A percentile compares a stretch with the other conserved stretches of the same genome.
Evolutionary conservation across 1,139 yeast species (phyloP).

Genomic region (Debaryomycetaceae sp.): DNA sequence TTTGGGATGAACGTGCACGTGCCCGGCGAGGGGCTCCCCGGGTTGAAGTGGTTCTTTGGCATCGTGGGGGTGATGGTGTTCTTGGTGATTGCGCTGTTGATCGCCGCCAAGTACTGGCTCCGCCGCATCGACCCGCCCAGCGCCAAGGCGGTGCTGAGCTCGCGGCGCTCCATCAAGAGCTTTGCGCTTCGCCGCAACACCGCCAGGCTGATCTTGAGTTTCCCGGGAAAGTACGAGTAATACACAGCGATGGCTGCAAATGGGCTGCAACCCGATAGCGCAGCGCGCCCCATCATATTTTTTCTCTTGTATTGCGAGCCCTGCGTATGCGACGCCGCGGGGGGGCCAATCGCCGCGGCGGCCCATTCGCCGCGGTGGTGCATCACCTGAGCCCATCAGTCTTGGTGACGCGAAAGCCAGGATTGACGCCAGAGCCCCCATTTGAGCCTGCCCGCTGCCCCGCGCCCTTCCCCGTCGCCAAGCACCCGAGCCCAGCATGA

Average conservation of each 20-base stretch:
- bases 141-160: slow-evolving; percentile 12
- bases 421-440: too few species aligned
- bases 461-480: too few species aligned
- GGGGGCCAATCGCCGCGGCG: too few species aligned
- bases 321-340: too few species aligned
- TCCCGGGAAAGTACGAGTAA: slow-evolving; percentile 35
- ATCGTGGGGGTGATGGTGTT: slow-evolving; percentile 34
- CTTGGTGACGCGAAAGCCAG: too few species aligned
- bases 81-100: slow-evolving; percentile 26
- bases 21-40: slow-evolving; percentile 57
- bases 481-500: too few species aligned
- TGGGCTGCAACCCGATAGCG: too few species aligned
- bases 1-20: slow-evolving; percentile 95
- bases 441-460: too few species aligned
- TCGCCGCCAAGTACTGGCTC: slow-evolving; percentile 36
- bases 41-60: slow-evolving; percentile 31
- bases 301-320: too few species aligned
- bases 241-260: background rate
- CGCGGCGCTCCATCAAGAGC: slow-evolving; percentile 39
- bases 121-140: slow-evolving; percentile 14
- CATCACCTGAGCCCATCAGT: too few species aligned
- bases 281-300: too few species aligned
- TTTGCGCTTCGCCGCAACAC: slow-evolving; percentile 37
- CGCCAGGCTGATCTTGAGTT: slow-evolving; percentile 38
- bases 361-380: too few species aligned